A percentile compares a stretch with the other conserved stretches of the same genome.
Conservation (phyloP, 2,329 filamentous ascomycete genomes). For the Polytolypa hystricis region DNA sequence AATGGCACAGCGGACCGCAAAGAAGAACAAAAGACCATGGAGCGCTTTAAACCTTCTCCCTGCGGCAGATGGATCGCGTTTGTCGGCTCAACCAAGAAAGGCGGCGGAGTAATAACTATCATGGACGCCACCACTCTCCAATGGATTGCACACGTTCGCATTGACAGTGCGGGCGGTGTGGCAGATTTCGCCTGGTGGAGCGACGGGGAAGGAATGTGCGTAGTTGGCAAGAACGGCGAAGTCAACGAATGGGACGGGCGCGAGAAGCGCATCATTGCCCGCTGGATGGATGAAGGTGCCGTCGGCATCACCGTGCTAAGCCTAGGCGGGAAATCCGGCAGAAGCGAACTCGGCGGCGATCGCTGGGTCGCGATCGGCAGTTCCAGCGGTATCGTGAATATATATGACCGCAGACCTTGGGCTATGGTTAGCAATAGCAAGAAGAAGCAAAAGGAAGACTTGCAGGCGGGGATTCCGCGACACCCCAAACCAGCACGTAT, state of each 20-base stretch:
- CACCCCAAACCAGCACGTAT: conserved; percentile 60
- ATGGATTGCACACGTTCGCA: conserved; percentile 72
- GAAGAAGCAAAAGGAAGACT: conserved; percentile 18
- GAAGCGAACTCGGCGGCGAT: conserved; percentile 53
- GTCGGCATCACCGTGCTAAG: conserved; percentile 73
- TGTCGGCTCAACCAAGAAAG: conserved; percentile 67
- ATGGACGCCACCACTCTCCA: conserved; percentile 70
- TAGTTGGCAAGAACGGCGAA: conserved; percentile 77
- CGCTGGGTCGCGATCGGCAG: conserved; percentile 84
- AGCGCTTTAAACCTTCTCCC: conserved; percentile 76
- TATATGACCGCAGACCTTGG: conserved; percentile 74
- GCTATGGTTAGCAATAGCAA: conserved; percentile 28
- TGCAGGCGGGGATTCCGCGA: conserved; percentile 44
- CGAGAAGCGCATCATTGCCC: conserved; percentile 56
- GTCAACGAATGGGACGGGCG: conserved; percentile 77
- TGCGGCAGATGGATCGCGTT: conserved; percentile 79
- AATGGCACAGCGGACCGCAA: conserved; percentile 57
- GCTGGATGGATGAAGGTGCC: conserved; percentile 86
- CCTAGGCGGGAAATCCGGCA: conserved; percentile 47
- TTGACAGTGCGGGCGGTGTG: conserved; percentile 73
- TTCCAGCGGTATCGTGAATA: conserved; percentile 77
- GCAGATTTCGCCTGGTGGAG: conserved; percentile 92
- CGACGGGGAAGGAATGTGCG: conserved; percentile 67
- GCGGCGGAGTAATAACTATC: conserved; percentile 79
- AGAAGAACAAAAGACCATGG: conserved; percentile 81